Evolutionary conservation across 1,139 yeast species (phyloP).

Genomic region (Yamadazyma sp.): DNA sequence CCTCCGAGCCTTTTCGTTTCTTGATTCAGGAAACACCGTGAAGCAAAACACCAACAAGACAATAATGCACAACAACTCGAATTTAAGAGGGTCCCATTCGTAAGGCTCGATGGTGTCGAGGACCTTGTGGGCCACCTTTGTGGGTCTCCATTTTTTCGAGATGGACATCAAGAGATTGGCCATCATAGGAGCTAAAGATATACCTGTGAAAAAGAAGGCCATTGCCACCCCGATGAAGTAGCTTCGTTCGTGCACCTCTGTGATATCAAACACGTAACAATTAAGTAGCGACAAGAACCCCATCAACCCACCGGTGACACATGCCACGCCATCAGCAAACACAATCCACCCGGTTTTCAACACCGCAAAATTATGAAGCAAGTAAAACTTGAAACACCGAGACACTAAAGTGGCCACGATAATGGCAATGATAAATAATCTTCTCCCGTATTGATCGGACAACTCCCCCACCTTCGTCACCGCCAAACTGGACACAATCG

Average conservation of each 20-base stretch:
- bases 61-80: constrained; percentile 26
- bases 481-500: constrained; percentile 31
- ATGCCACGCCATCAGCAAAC: constrained; percentile 37
- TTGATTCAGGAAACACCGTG: constrained; percentile 58
- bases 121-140: neutral
- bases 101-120: constrained; percentile 13
- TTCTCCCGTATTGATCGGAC: constrained; percentile 66
- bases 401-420: constrained; percentile 27
- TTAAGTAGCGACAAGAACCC: constrained; percentile 50
- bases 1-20: constrained; percentile 43
- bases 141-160: constrained; percentile 13
- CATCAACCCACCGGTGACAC: constrained; percentile 55
- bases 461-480: constrained; percentile 53
- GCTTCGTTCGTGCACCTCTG: constrained; percentile 54
- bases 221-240: constrained; percentile 54
- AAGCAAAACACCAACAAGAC: constrained; percentile 28
- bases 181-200: constrained; percentile 63
- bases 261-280: constrained; percentile 65
- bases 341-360: constrained; percentile 32
- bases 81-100: constrained; percentile 31
- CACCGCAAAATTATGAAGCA: constrained; percentile 29
- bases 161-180: constrained; percentile 41
- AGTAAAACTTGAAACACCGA: constrained; percentile 22
- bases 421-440: constrained; percentile 39
- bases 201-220: constrained; percentile 57